phyloP scores from a whole-genome alignment of 2,329 filamentous ascomycete species.

The Scleromitrula shiraiana region DNA sequence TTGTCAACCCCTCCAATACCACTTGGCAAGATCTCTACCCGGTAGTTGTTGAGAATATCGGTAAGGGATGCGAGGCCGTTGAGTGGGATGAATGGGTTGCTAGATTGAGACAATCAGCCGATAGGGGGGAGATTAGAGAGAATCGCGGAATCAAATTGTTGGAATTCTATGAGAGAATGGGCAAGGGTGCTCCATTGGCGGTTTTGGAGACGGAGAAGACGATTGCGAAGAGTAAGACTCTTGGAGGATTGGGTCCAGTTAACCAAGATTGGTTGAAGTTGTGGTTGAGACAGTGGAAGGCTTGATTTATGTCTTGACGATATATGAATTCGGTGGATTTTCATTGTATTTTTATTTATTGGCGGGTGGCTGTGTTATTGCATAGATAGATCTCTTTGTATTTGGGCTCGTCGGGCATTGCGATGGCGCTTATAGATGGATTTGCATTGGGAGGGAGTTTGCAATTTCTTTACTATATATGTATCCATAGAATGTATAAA shows the following conservation, averaged over 20 bases:
- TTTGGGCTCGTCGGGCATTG: not conserved
- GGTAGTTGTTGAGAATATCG: constrained; percentile 14
- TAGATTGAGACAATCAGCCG: constrained; percentile 34
- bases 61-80: constrained; percentile 26
- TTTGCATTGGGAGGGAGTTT: not conserved
- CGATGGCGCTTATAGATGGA: not conserved
- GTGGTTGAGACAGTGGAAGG: constrained; percentile 32
- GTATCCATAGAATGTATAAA: not conserved
- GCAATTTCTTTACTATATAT: no score
- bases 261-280: constrained; percentile 29
- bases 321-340: no score
- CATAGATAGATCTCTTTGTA: not conserved
- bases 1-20: constrained; percentile 24
- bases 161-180: constrained; percentile 21
- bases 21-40: constrained; percentile 23
- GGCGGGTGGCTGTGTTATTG: not conserved
- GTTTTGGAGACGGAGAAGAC: constrained; percentile 12
- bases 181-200: constrained; percentile 9
- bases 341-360: not conserved
- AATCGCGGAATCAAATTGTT: constrained; percentile 46
- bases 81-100: constrained; percentile 39
- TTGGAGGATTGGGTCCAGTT: constrained; percentile 25
- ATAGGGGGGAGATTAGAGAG: constrained; percentile 33
- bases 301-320: constrained; percentile 8
- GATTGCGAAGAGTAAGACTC: constrained; percentile 19